Evolutionary conservation across 2,329 filamentous ascomycete genomes (phyloP).

Genomic region (Curvularia hawaiiensis): DNA sequence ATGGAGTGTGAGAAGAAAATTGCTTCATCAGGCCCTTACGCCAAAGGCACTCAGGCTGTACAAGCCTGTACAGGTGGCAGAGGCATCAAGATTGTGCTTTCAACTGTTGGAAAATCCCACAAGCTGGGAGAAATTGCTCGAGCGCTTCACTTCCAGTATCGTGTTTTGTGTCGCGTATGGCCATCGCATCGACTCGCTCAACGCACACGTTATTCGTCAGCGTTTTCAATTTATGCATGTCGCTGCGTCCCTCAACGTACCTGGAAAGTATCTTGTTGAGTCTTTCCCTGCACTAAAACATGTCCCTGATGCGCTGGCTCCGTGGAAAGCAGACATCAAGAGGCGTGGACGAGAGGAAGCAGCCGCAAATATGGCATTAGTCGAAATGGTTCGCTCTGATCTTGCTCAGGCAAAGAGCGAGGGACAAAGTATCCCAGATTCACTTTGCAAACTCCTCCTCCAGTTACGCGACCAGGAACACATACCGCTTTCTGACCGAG

Average conservation of each 20-base stretch:
- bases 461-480: conserved; percentile 49
- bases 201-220: conserved; percentile 54
- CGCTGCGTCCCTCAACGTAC: conserved; percentile 55
- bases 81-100: conserved; percentile 53
- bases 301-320: conserved; percentile 52
- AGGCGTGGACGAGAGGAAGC: conserved; percentile 47
- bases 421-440: conserved; percentile 47
- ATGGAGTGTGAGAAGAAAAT: conserved; percentile 51
- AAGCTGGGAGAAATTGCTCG: conserved; percentile 54
- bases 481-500: conserved; percentile 48
- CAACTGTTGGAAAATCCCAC: conserved; percentile 49
- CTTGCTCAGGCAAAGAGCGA: conserved; percentile 44
- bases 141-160: conserved; percentile 56
- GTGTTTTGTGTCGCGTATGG: conserved; percentile 60
- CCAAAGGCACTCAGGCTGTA: conserved; percentile 53
- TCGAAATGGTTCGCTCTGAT: conserved; percentile 50
- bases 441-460: conserved; percentile 53
- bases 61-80: conserved; percentile 56
- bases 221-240: conserved; percentile 57
- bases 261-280: conserved; percentile 54
- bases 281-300: conserved; percentile 52
- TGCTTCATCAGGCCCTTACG: conserved; percentile 51
- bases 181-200: conserved; percentile 55
- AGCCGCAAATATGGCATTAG: conserved; percentile 50
- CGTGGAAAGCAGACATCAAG: conserved; percentile 56